Evolutionary conservation across 306 rosid genomes (phyloP), one percentile per base, ranked within the genome.

Genomic region (Carpinus viminea): DNA sequence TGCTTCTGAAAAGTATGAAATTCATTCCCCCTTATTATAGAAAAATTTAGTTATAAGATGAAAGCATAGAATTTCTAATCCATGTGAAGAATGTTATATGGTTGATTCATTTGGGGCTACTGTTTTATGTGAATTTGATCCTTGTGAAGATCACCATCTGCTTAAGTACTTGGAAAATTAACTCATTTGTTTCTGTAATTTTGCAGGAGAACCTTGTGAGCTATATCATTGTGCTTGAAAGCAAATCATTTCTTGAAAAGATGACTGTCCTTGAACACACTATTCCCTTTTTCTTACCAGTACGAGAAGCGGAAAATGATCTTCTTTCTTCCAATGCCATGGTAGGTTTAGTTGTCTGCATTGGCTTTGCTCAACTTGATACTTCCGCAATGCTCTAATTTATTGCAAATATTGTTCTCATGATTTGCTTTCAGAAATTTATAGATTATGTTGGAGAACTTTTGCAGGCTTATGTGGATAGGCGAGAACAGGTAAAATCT

Each of bases 181-280:
- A 74, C 59, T 76, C 21, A 52, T 81, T 17, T 70, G 9, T 69
- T 76, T 68, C 68, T 52, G 9, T n/a, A 12, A 62, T 79, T 73
- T 86, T 80, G 82, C 87, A 95, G 99, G 91, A 76, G 98, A 95
- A 80, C 85, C 88, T 66, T 87, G 93, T 85, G 98, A 91, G 24
- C 70, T 83, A 76, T 95, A 87, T 85, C 98, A 95, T 80, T 93
- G 97, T 95, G 85, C 93, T 95, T 62, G 96, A 95, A 86, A 91
- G 98, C 74, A 95, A 91, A 90, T 95, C 98, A 68, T 95, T 95
- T 88, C 98, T 95, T 80, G 96, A 95, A 88, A 95, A 91, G 87
- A 86, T 95, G 98, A 84, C 93, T 47, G 97, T 95, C 75, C 80
- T 89, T 74, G 99, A 95, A 80, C 99, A 95, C 89, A 93, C 98